Conservation (phyloP, 2,329 filamentous ascomycete species). For the Rutstroemia sydowiana region DNA sequence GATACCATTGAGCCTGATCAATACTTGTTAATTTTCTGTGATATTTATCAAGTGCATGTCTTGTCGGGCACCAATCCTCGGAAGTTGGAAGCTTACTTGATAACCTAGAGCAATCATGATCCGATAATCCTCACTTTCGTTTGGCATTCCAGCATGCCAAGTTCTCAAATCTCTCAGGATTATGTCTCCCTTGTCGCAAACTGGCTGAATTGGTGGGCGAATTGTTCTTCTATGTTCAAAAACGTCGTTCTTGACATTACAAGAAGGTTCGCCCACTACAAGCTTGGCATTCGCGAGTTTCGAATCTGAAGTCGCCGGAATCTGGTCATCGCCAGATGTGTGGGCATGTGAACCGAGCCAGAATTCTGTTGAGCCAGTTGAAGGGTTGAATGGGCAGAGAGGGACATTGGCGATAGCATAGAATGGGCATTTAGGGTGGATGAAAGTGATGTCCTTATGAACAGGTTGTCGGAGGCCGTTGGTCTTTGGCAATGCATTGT, state of each 20-base stretch:
- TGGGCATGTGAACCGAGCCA: slow-evolving; percentile 40
- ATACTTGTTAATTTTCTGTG: background rate
- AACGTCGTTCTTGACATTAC: slow-evolving; percentile 19
- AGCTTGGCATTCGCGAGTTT: slow-evolving; percentile 33
- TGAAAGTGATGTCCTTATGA: slow-evolving; percentile 51
- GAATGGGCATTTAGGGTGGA: slow-evolving; percentile 43
- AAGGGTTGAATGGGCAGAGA: slow-evolving; percentile 35
- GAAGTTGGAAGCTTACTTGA: background rate
- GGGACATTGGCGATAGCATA: slow-evolving; percentile 40
- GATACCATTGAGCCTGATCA: slow-evolving; percentile 27
- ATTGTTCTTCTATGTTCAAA: slow-evolving; percentile 24
- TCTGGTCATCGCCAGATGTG: slow-evolving; percentile 1
- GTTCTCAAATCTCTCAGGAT: slow-evolving; percentile 8
- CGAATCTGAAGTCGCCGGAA: slow-evolving; percentile 2
- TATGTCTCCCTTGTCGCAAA: slow-evolving; percentile 4
- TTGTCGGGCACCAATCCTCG: background rate
- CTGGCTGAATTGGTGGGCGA: slow-evolving; percentile 3
- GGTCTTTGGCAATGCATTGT: slow-evolving; percentile 27
- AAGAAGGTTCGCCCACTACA: slow-evolving; percentile 42
- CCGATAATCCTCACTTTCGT: slow-evolving; percentile 39
- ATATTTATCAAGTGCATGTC: too few species aligned
- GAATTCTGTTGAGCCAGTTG: slow-evolving; percentile 42
- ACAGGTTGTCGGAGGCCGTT: slow-evolving; percentile 41
- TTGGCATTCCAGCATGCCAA: slow-evolving; percentile 51
- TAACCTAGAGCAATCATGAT: slow-evolving; percentile 44